Percentiles rank a stretch among this genome's conserved stretches.
phyloP scores from a whole-genome alignment of 2,329 filamentous ascomycete genomes.

The Botrytis aclada region DNA sequence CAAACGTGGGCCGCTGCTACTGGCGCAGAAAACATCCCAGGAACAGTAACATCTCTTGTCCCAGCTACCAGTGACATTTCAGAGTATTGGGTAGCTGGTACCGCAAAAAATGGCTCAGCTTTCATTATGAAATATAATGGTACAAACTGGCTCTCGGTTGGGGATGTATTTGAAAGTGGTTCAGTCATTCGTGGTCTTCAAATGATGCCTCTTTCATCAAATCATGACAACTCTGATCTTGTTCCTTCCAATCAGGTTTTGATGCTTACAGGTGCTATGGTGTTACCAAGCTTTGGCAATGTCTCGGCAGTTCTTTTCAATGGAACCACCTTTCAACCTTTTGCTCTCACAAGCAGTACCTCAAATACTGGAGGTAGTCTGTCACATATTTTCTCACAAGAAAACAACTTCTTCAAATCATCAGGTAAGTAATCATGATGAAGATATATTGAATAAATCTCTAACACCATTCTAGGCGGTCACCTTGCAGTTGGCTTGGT shows the following conservation, averaged over 20 bases:
- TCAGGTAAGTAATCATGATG: conserved; percentile 49
- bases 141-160: conserved; percentile 64
- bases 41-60: conserved; percentile 73
- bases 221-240: conserved; percentile 63
- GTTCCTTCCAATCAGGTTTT: conserved; percentile 68
- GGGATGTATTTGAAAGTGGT: conserved; percentile 57
- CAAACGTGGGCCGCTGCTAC: conserved; percentile 64
- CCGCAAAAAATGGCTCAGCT: conserved; percentile 61
- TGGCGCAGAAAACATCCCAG: conserved; percentile 66
- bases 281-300: conserved; percentile 71
- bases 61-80: conserved; percentile 69
- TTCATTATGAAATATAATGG: conserved; percentile 85
- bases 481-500: conserved; percentile 72
- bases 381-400: conserved; percentile 78
- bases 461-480: conserved; percentile 41
- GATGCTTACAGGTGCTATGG: conserved; percentile 80
- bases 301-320: conserved; percentile 87
- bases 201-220: conserved; percentile 67
- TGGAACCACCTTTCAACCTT: conserved; percentile 73
- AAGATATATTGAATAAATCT: conserved; percentile 22
- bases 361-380: conserved; percentile 69
- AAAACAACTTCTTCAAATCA: conserved; percentile 69
- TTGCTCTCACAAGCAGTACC: conserved; percentile 70
- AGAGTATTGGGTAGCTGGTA: conserved; percentile 80
- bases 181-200: conserved; percentile 78